Conservation (phyloP, 1,284 basidiomycete genomes). For the Taiwanofungus camphoratus region DNA sequence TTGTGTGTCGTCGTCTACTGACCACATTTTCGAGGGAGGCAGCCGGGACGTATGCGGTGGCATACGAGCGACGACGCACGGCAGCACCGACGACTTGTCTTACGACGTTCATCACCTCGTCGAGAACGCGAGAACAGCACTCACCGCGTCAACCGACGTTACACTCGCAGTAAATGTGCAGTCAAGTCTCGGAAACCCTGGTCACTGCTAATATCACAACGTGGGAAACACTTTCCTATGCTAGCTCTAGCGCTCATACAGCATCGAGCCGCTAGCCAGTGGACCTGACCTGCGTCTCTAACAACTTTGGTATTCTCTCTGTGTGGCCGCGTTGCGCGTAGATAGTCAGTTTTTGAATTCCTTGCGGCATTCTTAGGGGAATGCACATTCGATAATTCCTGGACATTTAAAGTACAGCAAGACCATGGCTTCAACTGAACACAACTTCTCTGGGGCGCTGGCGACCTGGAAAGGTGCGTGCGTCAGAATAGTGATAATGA, state of each 20-base stretch:
- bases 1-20: slow-evolving; percentile 19
- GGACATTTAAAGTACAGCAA: not conserved
- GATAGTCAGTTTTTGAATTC: too few relatives aligned
- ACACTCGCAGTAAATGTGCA: too few relatives aligned
- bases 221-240: too few relatives aligned
- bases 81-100: slow-evolving; percentile 12
- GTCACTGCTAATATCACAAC: too few relatives aligned
- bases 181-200: too few relatives aligned
- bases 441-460: slow-evolving; percentile 83
- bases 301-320: too few relatives aligned
- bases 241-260: too few relatives aligned
- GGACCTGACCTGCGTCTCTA: too few relatives aligned
- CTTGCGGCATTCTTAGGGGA: too few relatives aligned
- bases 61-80: slow-evolving; percentile 16
- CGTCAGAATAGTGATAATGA: not conserved
- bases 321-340: too few relatives aligned
- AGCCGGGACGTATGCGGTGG: slow-evolving; percentile 29
- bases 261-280: too few relatives aligned
- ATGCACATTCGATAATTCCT: not conserved
- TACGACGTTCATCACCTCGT: slow-evolving; percentile 18
- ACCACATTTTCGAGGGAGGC: slow-evolving; percentile 24
- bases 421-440: slow-evolving; percentile 33
- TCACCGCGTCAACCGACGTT: too few relatives aligned
- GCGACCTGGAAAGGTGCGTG: slow-evolving; percentile 80
- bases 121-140: slow-evolving; percentile 3